Evolutionary conservation across 2,329 filamentous ascomycete species (phyloP), one percentile per base, ranked within the genome.

Genomic region (Paraphaeosphaeria minitans): DNA sequence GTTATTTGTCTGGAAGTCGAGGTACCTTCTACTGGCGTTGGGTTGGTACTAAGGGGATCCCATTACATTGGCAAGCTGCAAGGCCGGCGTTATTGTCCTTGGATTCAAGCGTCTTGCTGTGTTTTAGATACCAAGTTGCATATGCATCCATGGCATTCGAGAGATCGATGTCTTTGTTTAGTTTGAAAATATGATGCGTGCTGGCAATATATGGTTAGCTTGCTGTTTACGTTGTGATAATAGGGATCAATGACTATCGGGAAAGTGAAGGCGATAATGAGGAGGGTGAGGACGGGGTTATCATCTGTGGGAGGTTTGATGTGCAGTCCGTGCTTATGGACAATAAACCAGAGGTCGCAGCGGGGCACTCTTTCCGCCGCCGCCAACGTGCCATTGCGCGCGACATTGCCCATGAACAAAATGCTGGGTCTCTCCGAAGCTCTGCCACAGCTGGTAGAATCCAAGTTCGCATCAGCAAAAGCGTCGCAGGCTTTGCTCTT

Each of bases 381-480:
- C 46, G 24, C 3, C 21, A 22, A 22, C 22, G 19, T 50, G n/a
- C 54, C 3, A 47, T 27, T 21, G 21, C 42, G 12, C 19, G 19
- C 16, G 33, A 10, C 4, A 41, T 43, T 42, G 37, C 22, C 53
- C 42, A 67, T 59, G 56, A 71, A 55, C 46, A 77, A 76, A 73
- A 43, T 71, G 10, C 67, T 76, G 9, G 68, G 66, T 35, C 66
- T 78, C 31, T 60, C 71, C n/a, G 69, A 75, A 62, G 54, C 73
- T 24, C 72, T 78, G 21, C 72, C 75, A 22, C 62, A 59, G 42
- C 66, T 79, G 24, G 77, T 79, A 6, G 72, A 74, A 42, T 65
- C 73, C 46, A 78, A 75, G 57, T 80, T 75, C 55, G 58, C 60
- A 8, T 53, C 72, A 6, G 78, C 78, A 27, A 76, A 75, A 58